Evolutionary conservation across 495 filamentous ascomycete genomes (phyloP).

Genomic region (Aspergillus diversus): DNA sequence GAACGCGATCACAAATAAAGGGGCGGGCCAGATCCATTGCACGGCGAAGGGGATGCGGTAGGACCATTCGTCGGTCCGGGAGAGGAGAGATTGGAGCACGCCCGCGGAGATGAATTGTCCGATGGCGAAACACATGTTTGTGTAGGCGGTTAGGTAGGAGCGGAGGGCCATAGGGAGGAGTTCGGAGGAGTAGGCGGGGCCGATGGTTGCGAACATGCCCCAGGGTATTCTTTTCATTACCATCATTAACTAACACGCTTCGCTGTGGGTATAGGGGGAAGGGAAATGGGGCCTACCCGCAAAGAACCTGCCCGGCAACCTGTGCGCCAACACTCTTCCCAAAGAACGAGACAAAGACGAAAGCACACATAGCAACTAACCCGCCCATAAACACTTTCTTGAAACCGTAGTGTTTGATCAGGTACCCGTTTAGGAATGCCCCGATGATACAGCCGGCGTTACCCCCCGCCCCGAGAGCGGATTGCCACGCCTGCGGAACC

Average conservation of each 20-base stretch:
- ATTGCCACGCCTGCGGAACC: conserved; percentile 66
- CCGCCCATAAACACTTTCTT: conserved; percentile 63
- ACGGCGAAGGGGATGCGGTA: conserved; percentile 60
- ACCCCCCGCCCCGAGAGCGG: conserved; percentile 63
- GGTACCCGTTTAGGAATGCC: conserved; percentile 47
- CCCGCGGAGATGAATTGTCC: conserved; percentile 57
- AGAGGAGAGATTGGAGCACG: conserved; percentile 46
- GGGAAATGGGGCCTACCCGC: conserved; percentile 49
- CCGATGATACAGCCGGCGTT: conserved; percentile 34
- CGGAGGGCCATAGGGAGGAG: conserved; percentile 49
- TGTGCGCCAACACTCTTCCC: conserved; percentile 60
- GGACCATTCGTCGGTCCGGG: conserved; percentile 46
- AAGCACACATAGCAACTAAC: conserved; percentile 52
- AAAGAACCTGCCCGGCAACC: conserved; percentile 65
- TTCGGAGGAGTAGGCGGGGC: conserved; percentile 57
- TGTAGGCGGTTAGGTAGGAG: conserved; percentile 48
- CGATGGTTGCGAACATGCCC: conserved; percentile 55
- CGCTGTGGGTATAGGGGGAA: not conserved
- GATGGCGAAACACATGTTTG: conserved; percentile 53
- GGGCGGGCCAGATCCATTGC: conserved; percentile 40
- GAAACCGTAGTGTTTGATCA: conserved; percentile 48
- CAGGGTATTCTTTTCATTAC: too few relatives aligned
- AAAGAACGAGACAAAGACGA: conserved; percentile 69
- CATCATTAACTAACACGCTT: too few relatives aligned
- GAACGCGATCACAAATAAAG: conserved; percentile 39